Evolutionary conservation across 2,329 filamentous ascomycete species (phyloP), one percentile per base, ranked within the genome.

Genomic region (Amauroascus niger): DNA sequence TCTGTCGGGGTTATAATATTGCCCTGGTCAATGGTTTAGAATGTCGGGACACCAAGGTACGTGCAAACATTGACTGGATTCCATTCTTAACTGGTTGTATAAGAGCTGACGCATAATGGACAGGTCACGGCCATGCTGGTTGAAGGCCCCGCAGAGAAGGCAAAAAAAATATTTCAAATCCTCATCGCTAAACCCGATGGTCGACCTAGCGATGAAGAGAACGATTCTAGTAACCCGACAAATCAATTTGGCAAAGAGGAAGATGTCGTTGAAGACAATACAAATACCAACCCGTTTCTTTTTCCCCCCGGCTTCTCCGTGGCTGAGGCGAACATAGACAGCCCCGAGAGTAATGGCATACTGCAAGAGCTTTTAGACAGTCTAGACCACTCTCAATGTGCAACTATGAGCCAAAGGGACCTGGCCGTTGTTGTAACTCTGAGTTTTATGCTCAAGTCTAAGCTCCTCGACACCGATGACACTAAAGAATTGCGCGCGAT

Each of bases 21-120:
- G 81, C 80, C 1, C 68, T 87, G 22, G 73, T 87, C 41, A 83
- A 87, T 55, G 77, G 75, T 32, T 64, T 86, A 9, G 77, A 82
- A 49, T 84, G 80, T 60, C 69, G 72, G 47, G 83, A 85, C 62
- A 83, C 81, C 1, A 86, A 85, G 66, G 79, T 80, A 59, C 37
- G 61, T 52, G 26, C 26, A 30, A 30, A 28, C 24, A 14, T 18
- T 32, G 13, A 24, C 41, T 64, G 14, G 14, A 57, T 13, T 60
- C 24, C 26, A 24, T 55, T 20, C 22, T 16, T 22, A 40, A 44
- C 14, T 33, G 14, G 13, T 7, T 11, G 11, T 26, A 9, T 2
- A 30, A 46, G 6, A 28, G 30, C 30, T 35, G 14, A 39, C 32
- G 14, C 30, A n/a, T 24, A 24, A n/a, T 33, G 6, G 58, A 1